These are phyloP conservation scores for Globisporangium mamillatum DNA, from an alignment of 352 stramenopile genomes.

Conservation along the genomic window DNA sequence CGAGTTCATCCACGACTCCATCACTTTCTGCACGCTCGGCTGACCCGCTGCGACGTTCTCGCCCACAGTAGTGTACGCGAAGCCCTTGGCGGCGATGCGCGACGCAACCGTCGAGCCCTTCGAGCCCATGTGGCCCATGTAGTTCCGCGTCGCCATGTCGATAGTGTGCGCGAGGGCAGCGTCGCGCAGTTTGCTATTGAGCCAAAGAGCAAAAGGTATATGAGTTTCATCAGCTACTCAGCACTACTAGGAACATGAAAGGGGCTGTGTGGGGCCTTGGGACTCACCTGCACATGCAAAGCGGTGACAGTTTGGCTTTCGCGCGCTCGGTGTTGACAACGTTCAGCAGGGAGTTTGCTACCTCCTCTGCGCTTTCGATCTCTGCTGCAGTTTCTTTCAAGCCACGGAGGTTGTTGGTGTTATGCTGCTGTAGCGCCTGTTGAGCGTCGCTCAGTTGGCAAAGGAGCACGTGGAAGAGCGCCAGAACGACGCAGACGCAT, in stretches of 20 bases:
- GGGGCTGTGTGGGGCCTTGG: neutral
- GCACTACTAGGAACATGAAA: neutral
- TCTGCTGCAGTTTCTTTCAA: neutral
- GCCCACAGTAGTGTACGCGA: slow-evolving; percentile 26
- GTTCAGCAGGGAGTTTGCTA: neutral
- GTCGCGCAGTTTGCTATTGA: slow-evolving; percentile 14
- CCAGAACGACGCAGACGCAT: neutral
- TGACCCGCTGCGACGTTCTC: slow-evolving; percentile 30
- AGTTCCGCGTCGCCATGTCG: slow-evolving; percentile 26
- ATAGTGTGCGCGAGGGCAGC: slow-evolving; percentile 17
- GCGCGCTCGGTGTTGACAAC: slow-evolving; percentile 2
- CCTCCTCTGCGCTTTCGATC: neutral
- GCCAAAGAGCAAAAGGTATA: neutral
- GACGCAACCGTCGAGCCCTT: slow-evolving; percentile 18
- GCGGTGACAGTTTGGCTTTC: neutral
- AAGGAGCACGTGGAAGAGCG: neutral
- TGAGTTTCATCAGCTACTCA: neutral
- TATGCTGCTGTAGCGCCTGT: neutral
- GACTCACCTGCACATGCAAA: slow-evolving; percentile 3
- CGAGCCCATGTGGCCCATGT: slow-evolving; percentile 28
- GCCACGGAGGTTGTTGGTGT: neutral
- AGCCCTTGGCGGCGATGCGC: slow-evolving; percentile 26
- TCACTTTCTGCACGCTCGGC: slow-evolving; percentile 7
- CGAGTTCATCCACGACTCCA: slow-evolving; percentile 28
- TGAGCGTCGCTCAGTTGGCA: neutral